Evolutionary conservation across 2,329 filamentous ascomycete species (phyloP).

Genomic region (Colletotrichum musicola): DNA sequence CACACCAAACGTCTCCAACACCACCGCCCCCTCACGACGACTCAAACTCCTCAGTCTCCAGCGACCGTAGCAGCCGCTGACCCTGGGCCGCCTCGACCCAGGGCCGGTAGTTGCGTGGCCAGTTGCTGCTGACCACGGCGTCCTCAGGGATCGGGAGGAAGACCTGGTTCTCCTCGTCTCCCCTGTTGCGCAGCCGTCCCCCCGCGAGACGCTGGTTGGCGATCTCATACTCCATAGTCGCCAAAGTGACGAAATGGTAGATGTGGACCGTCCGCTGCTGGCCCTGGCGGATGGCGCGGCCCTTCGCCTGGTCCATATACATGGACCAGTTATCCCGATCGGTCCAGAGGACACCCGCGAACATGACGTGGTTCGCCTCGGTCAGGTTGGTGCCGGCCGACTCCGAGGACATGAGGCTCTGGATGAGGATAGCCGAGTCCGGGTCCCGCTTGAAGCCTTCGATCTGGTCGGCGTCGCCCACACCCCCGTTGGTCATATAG

Average conservation of each 20-base stretch:
- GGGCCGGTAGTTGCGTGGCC: slow-evolving; percentile 18
- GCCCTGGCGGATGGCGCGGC: slow-evolving; percentile 54
- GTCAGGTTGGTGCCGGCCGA: slow-evolving; percentile 57
- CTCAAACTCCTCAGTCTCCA: slow-evolving; percentile 33
- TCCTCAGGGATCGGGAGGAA: slow-evolving; percentile 12
- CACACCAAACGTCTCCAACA: too few species aligned
- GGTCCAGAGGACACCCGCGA: slow-evolving; percentile 50
- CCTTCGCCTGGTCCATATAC: slow-evolving; percentile 55
- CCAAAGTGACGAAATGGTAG: slow-evolving; percentile 54
- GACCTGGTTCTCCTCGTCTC: neutral
- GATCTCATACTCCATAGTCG: slow-evolving; percentile 57
- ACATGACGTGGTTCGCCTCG: slow-evolving; percentile 57
- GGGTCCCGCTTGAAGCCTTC: slow-evolving; percentile 45
- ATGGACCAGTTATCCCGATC: slow-evolving; percentile 49
- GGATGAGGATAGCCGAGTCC: slow-evolving; percentile 48
- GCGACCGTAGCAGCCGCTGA: slow-evolving; percentile 19
- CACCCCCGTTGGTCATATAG: slow-evolving; percentile 23
- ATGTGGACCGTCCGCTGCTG: slow-evolving; percentile 53
- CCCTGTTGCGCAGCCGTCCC: slow-evolving; percentile 9
- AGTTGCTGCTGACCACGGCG: neutral
- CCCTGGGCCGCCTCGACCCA: neutral
- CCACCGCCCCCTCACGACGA: too few species aligned
- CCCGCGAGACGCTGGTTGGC: slow-evolving; percentile 41
- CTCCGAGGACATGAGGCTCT: slow-evolving; percentile 53
- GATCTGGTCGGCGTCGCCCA: slow-evolving; percentile 34